phyloP scores from a whole-genome alignment of 495 filamentous ascomycete genomes.

The Podospora comata region DNA sequence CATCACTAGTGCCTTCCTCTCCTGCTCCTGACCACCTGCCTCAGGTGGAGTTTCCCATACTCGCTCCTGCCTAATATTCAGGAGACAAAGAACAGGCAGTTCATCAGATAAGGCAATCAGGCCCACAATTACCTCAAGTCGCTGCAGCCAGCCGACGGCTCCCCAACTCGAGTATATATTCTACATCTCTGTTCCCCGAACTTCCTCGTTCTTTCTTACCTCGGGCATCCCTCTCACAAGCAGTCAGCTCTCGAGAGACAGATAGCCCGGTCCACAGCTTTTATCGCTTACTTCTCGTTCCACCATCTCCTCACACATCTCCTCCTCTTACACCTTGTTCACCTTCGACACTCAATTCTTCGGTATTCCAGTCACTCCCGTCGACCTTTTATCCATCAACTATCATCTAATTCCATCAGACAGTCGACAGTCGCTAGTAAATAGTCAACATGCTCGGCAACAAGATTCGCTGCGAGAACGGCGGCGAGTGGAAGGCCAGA shows the following conservation, averaged over 20 bases:
- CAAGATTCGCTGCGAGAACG: constrained; percentile 50
- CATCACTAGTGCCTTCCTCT: background rate
- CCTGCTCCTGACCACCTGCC: background rate
- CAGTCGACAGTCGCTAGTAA: background rate
- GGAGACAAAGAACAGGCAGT: background rate
- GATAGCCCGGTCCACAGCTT: too few relatives aligned
- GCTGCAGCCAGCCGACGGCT: background rate
- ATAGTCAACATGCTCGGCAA: background rate
- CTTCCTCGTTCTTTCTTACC: background rate
- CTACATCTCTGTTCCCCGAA: background rate
- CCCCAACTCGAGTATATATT: background rate
- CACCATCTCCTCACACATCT: too few relatives aligned
- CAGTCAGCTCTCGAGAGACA: background rate
- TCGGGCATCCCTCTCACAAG: background rate
- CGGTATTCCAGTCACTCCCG: too few relatives aligned
- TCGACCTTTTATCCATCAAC: background rate
- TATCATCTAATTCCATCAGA: background rate
- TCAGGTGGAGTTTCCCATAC: background rate
- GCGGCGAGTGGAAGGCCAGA: constrained; percentile 41
- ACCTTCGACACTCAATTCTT: too few relatives aligned
- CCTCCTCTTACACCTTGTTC: background rate
- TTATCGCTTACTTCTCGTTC: too few relatives aligned
- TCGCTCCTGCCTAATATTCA: background rate
- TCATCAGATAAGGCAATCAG: background rate
- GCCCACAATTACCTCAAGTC: background rate